Percentiles rank a stretch among this genome's conserved stretches.
phyloP scores from a whole-genome alignment of 495 filamentous ascomycete species.

The Neurospora sp. region DNA sequence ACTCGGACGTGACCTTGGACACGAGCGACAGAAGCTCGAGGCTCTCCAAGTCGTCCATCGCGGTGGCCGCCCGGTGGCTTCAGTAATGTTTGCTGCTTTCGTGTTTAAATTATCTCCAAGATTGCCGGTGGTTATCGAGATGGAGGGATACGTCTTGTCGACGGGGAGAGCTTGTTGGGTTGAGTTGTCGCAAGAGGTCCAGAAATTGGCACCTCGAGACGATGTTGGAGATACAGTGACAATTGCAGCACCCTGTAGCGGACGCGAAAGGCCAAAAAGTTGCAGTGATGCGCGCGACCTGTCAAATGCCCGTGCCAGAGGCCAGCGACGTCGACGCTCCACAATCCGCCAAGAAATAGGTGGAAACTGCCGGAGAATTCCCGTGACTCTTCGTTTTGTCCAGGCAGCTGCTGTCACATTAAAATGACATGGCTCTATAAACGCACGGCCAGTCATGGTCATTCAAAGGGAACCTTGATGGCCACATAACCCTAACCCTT shows the following conservation, averaged over 20 bases:
- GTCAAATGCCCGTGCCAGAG: background rate
- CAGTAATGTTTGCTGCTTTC: background rate
- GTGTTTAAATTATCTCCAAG: too few relatives aligned
- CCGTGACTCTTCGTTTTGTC: background rate
- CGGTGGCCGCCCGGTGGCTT: constrained; percentile 6
- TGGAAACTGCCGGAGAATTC: background rate
- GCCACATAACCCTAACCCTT: background rate
- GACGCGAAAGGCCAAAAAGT: background rate
- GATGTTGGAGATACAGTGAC: background rate
- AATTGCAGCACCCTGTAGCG: background rate
- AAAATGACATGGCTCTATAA: background rate
- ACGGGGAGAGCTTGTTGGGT: background rate
- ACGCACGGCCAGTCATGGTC: background rate
- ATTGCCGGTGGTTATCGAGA: too few relatives aligned
- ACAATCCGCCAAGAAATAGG: background rate
- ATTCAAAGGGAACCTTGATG: background rate
- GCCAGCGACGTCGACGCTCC: background rate
- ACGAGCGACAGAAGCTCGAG: constrained; percentile 90
- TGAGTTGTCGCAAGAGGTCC: background rate
- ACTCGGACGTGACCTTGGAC: constrained; percentile 85
- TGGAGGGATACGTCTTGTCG: background rate
- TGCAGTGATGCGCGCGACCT: background rate
- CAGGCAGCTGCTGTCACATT: background rate
- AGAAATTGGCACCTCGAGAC: background rate
- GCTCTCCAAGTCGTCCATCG: constrained; percentile 82